Evolutionary conservation across 176 grass and related monocot species (phyloP), one percentile per base, ranked within the genome.

Genomic region (Stipa capillata): DNA sequence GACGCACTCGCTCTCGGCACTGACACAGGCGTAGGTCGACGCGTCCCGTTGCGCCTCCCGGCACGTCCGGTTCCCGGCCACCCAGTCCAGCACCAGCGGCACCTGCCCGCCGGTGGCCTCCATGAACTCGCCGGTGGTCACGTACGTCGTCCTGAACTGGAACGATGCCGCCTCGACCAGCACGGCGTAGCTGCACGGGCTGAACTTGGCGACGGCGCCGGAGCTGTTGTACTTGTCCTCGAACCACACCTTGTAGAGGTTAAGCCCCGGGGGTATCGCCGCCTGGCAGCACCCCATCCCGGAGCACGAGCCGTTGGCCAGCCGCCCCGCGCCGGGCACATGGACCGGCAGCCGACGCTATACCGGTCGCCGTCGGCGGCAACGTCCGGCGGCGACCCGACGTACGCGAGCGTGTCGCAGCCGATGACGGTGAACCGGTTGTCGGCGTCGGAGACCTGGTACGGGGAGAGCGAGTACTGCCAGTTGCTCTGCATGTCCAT

Each of bases 371-470:
- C n/a, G n/a, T n/a, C n/a, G n/a, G n/a, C n/a, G n/a, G n/a, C n/a
- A n/a, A n/a, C n/a, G n/a, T n/a, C n/a, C n/a, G n/a, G 33, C n/a
- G n/a, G 25, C 27, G 39, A 15, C 0, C 61, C 58, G 54, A 86
- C 43, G 24, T 63, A 90, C 8, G 79, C 86, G 5, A 82, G 10
- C 2, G 59, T 49, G 69, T 54, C 50, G 66, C 92, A 94, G 8
- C 92, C 92, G 29, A 94, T 43, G 39, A 86, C 85, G 34, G 78
- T 58, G 80, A 90, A 56, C 74, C 48, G 25, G 83, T 94, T 94
- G 21, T 75, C 64, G 0, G 17, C 7, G 37, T 65, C 69, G 0
- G 89, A 89, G 20, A 86, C 25, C n/a, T n/a, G n/a, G 49, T 3
- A 42, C 36, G 35, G 84, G 84, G 69, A 74, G 73, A 33, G 41